Evolutionary conservation across 2,329 filamentous ascomycete species (phyloP), one percentile per base, ranked within the genome.

Genomic region (Paracoccidioides lutzii): DNA sequence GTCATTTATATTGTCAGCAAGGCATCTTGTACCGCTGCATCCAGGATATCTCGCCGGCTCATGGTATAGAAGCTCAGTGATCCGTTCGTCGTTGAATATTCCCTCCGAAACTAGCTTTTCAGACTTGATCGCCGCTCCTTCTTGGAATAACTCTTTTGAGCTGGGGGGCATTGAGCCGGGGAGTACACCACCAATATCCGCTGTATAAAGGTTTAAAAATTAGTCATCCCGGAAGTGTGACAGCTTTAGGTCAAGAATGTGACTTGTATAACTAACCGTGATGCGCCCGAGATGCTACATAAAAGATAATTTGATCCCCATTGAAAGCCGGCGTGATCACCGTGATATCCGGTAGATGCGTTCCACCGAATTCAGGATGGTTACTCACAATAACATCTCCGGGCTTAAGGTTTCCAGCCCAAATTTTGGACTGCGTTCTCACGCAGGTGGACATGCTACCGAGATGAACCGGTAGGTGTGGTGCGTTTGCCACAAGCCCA

Each of bases 341-440:
- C 0, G 87, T 93, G 56, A 93, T 88, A 65, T 93, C 87, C 1
- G 87, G 88, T 32, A 93, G 72, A 73, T 93, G 88, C 0, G 88
- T 94, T 43, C 88, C 88, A 38, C 88, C 88, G 64, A 84, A 90
- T 67, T 88, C 88, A 0, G 88, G 88, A 65, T 93, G 88, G 63
- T 93, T 93, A 0, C 86, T 87, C 5, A 91, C 86, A 44, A 93
- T 79, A 0, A 93, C 88, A 67, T 93, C 88, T 37, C 88, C 88
- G 56, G 80, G 83, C 63, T 87, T 86, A 53, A 93, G 73, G 61
- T 85, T 88, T 5, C 85, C 86, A 62, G 83, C 79, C 87, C 87
- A 93, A 56, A 90, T 88, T 61, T 83, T 80, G 1, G 85, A 83
- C 70, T 90, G 86, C 38, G 84, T 85, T 58, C 80, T 78, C 1